Conservation (phyloP, 2,329 filamentous ascomycete species). For the Epichloe amarillans region DNA sequence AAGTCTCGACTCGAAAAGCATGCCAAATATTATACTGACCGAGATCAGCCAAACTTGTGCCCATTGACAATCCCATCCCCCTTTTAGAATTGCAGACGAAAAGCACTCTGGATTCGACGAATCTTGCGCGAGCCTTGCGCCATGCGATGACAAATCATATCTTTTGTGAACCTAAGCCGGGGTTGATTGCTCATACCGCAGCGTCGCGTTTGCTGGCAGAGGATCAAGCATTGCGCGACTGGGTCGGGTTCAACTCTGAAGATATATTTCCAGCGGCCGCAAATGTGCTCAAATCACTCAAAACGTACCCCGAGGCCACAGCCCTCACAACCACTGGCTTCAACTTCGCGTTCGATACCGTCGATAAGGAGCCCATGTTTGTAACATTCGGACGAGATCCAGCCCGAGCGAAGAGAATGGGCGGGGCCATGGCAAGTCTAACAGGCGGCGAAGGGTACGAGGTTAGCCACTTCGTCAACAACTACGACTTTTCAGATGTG, state of each 20-base stretch:
- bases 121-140: constrained; percentile 37
- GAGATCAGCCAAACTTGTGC: constrained; percentile 33
- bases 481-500: constrained; percentile 38
- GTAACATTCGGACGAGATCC: constrained; percentile 36
- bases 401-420: constrained; percentile 35
- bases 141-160: constrained; percentile 45
- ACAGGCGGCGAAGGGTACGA: constrained; percentile 44
- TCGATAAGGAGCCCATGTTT: constrained; percentile 39
- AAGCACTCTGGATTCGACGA: constrained; percentile 32
- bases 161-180: constrained; percentile 37
- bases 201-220: constrained; percentile 37
- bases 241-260: constrained; percentile 41
- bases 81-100: constrained; percentile 31
- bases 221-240: constrained; percentile 34
- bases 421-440: constrained; percentile 39
- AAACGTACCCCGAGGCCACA: constrained; percentile 32
- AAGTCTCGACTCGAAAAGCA: not conserved
- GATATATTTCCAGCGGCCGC: constrained; percentile 38
- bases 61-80: constrained; percentile 29
- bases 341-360: constrained; percentile 35
- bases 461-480: constrained; percentile 36
- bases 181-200: constrained; percentile 40
- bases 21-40: not conserved
- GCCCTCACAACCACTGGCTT: constrained; percentile 36
- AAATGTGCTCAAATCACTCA: constrained; percentile 31